These are phyloP conservation scores for Clathrus columnatus DNA, from an alignment of 768 basidiomycete species.

Conservation along the genomic window DNA sequence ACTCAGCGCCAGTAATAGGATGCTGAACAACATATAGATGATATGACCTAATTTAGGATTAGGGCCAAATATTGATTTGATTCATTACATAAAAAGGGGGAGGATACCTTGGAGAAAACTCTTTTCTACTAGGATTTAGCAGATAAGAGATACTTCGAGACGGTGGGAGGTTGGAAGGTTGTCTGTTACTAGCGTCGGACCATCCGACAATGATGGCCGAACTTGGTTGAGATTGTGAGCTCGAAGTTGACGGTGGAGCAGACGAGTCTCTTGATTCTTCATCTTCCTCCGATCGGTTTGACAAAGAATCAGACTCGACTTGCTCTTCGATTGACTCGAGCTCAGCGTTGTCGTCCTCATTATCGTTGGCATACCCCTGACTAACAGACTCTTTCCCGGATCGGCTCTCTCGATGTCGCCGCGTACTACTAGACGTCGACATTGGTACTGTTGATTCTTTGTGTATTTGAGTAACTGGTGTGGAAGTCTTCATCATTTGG, in stretches of 20 bases:
- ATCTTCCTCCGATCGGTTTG: background rate
- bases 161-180: background rate
- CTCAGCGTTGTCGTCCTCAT: background rate
- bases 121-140: background rate
- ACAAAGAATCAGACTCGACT: background rate
- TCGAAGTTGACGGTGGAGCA: background rate
- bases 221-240: background rate
- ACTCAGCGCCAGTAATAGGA: slow-evolving; percentile 74
- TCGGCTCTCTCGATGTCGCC: too few relatives aligned
- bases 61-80: background rate
- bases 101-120: background rate
- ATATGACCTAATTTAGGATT: slow-evolving; percentile 34
- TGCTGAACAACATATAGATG: slow-evolving; percentile 82
- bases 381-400: background rate
- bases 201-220: background rate
- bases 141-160: background rate
- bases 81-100: background rate
- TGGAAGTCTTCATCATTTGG: too few relatives aligned
- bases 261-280: slow-evolving; percentile 1
- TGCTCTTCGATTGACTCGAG: background rate
- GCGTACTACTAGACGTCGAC: too few relatives aligned
- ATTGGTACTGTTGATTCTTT: too few relatives aligned
- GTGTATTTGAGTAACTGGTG: too few relatives aligned
- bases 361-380: background rate
- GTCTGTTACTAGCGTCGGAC: background rate